Evolutionary conservation across 2,329 filamentous ascomycete species (phyloP).

Genomic region (Xylariales sp.): DNA sequence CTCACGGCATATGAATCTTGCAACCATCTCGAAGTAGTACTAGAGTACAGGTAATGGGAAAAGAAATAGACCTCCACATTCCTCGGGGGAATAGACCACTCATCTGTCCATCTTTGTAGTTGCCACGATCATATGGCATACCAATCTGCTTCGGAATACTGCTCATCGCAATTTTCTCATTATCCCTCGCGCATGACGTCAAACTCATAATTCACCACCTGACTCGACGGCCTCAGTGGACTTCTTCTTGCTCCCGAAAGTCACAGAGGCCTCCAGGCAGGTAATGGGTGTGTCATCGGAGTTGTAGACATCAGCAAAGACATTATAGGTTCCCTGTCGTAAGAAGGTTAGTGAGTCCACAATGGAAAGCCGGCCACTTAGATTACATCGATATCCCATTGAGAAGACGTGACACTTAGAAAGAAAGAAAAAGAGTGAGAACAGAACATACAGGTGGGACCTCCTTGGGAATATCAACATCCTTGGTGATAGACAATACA

Average conservation of each 20-base stretch:
- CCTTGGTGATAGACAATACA: constrained; percentile 77
- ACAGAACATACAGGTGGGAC: constrained; percentile 82
- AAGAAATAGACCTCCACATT: constrained; percentile 5
- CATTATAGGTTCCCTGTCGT: constrained; percentile 84
- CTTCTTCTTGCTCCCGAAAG: constrained; percentile 64
- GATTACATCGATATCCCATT: neutral
- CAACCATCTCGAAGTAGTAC: constrained; percentile 34
- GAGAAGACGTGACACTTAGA: neutral
- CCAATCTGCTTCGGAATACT: constrained; percentile 19
- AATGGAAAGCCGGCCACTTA: neutral
- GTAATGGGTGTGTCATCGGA: constrained; percentile 80
- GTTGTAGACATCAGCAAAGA: constrained; percentile 86
- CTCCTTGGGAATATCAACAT: constrained; percentile 84
- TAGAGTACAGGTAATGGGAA: constrained; percentile 35
- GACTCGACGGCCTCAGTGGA: constrained; percentile 8
- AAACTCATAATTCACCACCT: constrained; percentile 29
- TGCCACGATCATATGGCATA: constrained; percentile 27
- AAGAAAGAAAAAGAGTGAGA: neutral
- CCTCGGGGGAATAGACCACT: constrained; percentile 32
- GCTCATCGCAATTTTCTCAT: constrained; percentile 7
- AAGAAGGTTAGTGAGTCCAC: neutral
- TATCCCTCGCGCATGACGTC: neutral
- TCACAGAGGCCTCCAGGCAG: constrained; percentile 82
- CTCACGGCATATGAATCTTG: constrained; percentile 22
- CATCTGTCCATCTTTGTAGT: constrained; percentile 37